phyloP scores from a whole-genome alignment of 805 yeast species.

The Saturnispora sekii region DNA sequence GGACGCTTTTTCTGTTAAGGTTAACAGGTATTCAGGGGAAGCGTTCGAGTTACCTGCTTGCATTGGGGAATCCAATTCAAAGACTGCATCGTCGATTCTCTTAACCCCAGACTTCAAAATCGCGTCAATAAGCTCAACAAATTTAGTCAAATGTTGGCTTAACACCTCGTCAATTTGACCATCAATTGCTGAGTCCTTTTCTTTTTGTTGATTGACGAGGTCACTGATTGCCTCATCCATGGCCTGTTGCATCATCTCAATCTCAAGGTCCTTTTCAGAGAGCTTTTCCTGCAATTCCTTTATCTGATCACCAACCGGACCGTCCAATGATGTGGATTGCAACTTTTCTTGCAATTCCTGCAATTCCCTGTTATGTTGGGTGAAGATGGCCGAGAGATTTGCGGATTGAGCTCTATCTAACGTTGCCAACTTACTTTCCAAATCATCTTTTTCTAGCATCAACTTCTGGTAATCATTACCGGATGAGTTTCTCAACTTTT shows the following conservation, averaged over 20 bases:
- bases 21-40: slow-evolving; percentile 57
- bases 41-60: slow-evolving; percentile 75
- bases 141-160: slow-evolving; percentile 37
- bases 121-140: slow-evolving; percentile 54
- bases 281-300: slow-evolving; percentile 35
- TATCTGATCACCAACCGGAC: slow-evolving; percentile 14
- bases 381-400: slow-evolving; percentile 48
- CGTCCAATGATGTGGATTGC: slow-evolving; percentile 23
- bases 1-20: slow-evolving; percentile 62
- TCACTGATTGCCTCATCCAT: slow-evolving; percentile 63
- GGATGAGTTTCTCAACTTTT: slow-evolving; percentile 54
- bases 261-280: slow-evolving; percentile 64
- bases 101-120: slow-evolving; percentile 59
- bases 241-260: slow-evolving; percentile 70
- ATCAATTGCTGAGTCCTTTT: slow-evolving; percentile 43
- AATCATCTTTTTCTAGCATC: slow-evolving; percentile 52
- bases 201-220: slow-evolving; percentile 39
- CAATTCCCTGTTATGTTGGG: slow-evolving; percentile 56
- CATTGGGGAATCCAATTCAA: slow-evolving; percentile 67
- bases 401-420: slow-evolving; percentile 55
- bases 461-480: slow-evolving; percentile 56
- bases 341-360: slow-evolving; percentile 36
- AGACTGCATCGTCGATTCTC: slow-evolving; percentile 61
- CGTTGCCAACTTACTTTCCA: slow-evolving; percentile 47
- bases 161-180: slow-evolving; percentile 50